phyloP scores from a whole-genome alignment of 2,329 filamentous ascomycete genomes.

The Scedosporium apiospermum region DNA sequence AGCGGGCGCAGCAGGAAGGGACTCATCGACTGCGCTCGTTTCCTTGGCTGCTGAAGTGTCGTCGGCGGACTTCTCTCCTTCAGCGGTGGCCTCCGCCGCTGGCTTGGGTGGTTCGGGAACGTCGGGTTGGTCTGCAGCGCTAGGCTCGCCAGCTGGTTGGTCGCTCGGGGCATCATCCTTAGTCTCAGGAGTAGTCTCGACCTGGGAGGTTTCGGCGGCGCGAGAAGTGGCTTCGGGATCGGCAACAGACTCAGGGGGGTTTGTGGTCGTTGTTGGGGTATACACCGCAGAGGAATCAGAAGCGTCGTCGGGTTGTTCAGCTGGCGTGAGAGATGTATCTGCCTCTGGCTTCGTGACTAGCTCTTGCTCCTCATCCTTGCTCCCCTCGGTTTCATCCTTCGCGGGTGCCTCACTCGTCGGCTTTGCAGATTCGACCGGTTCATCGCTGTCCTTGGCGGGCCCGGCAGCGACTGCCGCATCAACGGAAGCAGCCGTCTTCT shows the following conservation, averaged over 20 bases:
- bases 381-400: not conserved
- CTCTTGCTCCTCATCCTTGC: not conserved
- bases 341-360: not conserved
- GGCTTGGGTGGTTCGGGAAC: not conserved
- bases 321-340: not conserved
- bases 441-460: not conserved
- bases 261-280: not conserved
- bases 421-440: not conserved
- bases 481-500: conserved; percentile 11
- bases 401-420: not conserved
- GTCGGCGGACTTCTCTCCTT: not conserved
- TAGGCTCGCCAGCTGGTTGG: not conserved
- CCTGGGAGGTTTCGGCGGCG: not conserved
- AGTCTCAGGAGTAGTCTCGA: not conserved
- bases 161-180: not conserved
- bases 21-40: not conserved
- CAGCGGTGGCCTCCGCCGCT: not conserved
- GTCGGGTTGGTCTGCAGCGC: not conserved
- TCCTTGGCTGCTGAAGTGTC: too few relatives aligned
- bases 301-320: not conserved
- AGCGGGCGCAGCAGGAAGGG: not conserved
- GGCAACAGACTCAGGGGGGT: not conserved
- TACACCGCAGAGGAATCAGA: not conserved
- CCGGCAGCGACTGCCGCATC: not conserved
- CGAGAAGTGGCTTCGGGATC: not conserved